These are phyloP conservation scores for Mucor saturninus DNA, from an alignment of 371 early-diverging fungal genomes.

Conservation along the genomic window DNA sequence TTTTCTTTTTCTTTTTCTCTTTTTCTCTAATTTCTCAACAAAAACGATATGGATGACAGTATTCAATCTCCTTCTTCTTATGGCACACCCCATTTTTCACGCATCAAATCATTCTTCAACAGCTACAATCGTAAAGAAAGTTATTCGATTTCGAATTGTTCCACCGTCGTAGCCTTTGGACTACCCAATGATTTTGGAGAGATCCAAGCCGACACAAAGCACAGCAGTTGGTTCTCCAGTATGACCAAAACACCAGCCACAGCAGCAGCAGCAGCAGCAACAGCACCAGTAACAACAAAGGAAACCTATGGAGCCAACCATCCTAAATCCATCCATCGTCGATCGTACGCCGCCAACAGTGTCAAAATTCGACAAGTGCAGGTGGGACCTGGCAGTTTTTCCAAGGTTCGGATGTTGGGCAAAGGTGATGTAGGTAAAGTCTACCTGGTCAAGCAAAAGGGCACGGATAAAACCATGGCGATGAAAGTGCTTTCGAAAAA, in stretches of 20 bases:
- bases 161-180: constrained; percentile 16
- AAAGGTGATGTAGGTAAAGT: constrained; percentile 97
- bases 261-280: constrained; percentile 5
- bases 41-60: constrained; percentile 9
- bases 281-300: constrained; percentile 1
- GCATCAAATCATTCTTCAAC: constrained; percentile 26
- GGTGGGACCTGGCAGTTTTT: constrained; percentile 62
- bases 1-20: constrained; percentile 9
- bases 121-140: not conserved
- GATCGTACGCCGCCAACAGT: constrained; percentile 82
- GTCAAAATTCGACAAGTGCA: constrained; percentile 73
- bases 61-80: constrained; percentile 33
- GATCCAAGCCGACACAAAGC: constrained; percentile 23
- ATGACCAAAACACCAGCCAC: not conserved
- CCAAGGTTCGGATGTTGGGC: constrained; percentile 85
- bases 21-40: constrained; percentile 3
- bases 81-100: constrained; percentile 33
- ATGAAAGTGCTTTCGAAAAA: constrained; percentile 92
- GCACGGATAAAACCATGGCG: constrained; percentile 79
- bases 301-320: constrained; percentile 5
- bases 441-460: constrained; percentile 89
- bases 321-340: constrained; percentile 29
- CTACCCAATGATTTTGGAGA: constrained; percentile 35
- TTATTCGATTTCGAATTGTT: constrained; percentile 1
- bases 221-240: constrained; percentile 30